A percentile compares a stretch with the other conserved stretches of the same genome.
Conservation (phyloP, 1,284 basidiomycete genomes). For the Trichosporon sp. region DNA sequence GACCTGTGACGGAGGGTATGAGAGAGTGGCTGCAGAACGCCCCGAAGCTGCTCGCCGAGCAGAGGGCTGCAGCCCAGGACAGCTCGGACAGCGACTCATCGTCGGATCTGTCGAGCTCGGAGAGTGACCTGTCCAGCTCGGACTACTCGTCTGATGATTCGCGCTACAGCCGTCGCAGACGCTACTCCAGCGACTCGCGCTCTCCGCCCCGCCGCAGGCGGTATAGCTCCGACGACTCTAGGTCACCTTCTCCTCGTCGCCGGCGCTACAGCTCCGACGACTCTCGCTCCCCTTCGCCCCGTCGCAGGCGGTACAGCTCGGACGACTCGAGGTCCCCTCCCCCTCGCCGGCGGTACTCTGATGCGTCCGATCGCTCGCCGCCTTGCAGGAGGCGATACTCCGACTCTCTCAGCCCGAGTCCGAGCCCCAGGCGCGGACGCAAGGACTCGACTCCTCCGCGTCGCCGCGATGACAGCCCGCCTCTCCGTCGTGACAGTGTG, state of each 20-base stretch:
- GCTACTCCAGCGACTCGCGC: not conserved
- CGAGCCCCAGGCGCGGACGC: conserved; percentile 19
- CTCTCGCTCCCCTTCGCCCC: conserved; percentile 15
- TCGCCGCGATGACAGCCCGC: conserved; percentile 11
- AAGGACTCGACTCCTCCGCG: conserved; percentile 19
- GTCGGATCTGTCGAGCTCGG: conserved; percentile 47
- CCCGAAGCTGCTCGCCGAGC: conserved; percentile 83
- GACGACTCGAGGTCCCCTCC: conserved; percentile 16
- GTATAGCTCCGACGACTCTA: conserved; percentile 15
- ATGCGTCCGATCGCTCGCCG: conserved; percentile 13
- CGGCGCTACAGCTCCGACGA: conserved; percentile 18
- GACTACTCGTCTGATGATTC: conserved; percentile 48
- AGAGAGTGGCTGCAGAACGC: conserved; percentile 92
- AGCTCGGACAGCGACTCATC: conserved; percentile 49
- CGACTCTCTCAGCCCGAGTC: conserved; percentile 15
- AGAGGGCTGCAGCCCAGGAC: conserved; percentile 72
- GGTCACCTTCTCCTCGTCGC: conserved; percentile 17
- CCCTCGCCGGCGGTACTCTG: conserved; percentile 14
- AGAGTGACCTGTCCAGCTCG: conserved; percentile 42
- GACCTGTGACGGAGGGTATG: conserved; percentile 90
- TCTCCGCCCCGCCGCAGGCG: conserved; percentile 14
- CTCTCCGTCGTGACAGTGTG: conserved; percentile 13
- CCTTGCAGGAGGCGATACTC: not conserved
- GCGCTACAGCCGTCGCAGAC: conserved; percentile 13
- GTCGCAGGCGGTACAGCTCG: conserved; percentile 18